These are phyloP conservation scores for Beta corolliflora DNA, from an alignment of 179 eudicot genomes.

Conservation along the genomic window DNA sequence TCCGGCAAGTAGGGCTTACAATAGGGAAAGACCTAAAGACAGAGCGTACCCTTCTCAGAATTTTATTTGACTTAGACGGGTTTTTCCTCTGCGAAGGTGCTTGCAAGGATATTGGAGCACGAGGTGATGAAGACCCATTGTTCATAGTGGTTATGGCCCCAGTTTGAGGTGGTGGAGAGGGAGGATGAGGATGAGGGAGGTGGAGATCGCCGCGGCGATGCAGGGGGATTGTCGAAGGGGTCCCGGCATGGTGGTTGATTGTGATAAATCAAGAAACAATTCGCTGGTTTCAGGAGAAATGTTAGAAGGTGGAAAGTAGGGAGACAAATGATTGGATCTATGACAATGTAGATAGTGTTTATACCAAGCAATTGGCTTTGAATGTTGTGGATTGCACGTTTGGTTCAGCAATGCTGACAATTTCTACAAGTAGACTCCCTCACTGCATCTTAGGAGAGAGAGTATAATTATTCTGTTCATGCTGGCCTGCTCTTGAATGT, in stretches of 20 bases:
- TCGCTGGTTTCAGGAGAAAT: neutral
- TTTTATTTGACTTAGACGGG: conserved; percentile 49
- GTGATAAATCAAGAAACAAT: neutral
- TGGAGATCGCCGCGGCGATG: conserved; percentile 24
- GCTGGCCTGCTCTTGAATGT: conserved; percentile 7
- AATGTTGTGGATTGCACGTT: conserved; percentile 32
- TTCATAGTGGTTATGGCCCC: conserved; percentile 17
- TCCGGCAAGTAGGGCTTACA: conserved; percentile 64
- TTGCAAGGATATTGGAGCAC: conserved; percentile 46
- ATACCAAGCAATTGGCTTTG: conserved; percentile 11
- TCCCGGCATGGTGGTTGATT: conserved; percentile 29
- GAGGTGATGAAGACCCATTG: conserved; percentile 35
- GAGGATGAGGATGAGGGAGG: conserved; percentile 11
- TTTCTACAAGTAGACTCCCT: neutral
- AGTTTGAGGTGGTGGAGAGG: conserved; percentile 25
- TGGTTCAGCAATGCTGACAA: neutral
- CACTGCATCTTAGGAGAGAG: neutral
- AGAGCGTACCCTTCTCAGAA: conserved; percentile 56
- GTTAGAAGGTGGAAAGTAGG: neutral
- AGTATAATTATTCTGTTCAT: conserved; percentile 3
- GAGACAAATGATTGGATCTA: neutral
- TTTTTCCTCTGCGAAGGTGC: conserved; percentile 42
- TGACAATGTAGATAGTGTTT: neutral
- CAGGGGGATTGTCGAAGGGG: conserved; percentile 27
- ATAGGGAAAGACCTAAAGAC: conserved; percentile 75